Percentiles rank a stretch among this genome's conserved stretches.
Evolutionary conservation across 164 flowering plant species (phyloP).

Genomic region (Saururus chinensis): DNA sequence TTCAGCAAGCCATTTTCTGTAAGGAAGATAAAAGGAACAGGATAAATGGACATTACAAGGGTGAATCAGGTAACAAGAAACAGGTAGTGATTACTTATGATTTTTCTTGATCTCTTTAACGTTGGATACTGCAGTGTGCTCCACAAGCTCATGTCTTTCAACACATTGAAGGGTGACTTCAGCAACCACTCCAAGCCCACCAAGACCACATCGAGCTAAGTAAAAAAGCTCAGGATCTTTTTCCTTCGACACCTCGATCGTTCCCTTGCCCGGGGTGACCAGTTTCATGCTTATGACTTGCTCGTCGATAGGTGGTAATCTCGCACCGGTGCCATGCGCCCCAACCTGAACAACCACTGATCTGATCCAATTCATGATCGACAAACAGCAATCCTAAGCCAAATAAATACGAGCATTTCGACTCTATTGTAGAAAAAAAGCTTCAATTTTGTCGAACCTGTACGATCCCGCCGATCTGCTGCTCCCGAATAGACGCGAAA

Average conservation of each 20-base stretch:
- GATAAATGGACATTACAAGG: background rate
- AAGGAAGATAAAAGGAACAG: no score
- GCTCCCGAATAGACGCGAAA: constrained; percentile 94
- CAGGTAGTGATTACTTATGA: constrained; percentile 54
- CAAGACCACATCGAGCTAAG: constrained; percentile 95
- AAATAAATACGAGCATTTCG: no score
- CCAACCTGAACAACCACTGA: constrained; percentile 55
- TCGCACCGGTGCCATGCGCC: constrained; percentile 99
- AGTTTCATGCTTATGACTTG: constrained; percentile 91
- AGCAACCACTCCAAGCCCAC: constrained; percentile 96
- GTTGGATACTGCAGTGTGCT: constrained; percentile 76
- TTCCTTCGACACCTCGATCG: constrained; percentile 83
- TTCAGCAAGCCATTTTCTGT: constrained; percentile 78
- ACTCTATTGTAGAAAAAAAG: background rate
- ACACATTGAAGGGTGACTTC: constrained; percentile 98
- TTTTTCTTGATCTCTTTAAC: constrained; percentile 81
- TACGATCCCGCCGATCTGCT: constrained; percentile 92
- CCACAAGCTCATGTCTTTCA: constrained; percentile 90
- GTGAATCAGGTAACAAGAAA: background rate
- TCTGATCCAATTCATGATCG: background rate
- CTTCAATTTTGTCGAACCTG: constrained; percentile 40
- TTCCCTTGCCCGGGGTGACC: constrained; percentile 95
- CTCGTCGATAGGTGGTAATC: constrained; percentile 95
- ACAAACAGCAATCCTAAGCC: background rate
- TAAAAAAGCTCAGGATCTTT: constrained; percentile 89